Conservation (phyloP, 352 stramenopile genomes). For the Phytophthora megakarya region DNA sequence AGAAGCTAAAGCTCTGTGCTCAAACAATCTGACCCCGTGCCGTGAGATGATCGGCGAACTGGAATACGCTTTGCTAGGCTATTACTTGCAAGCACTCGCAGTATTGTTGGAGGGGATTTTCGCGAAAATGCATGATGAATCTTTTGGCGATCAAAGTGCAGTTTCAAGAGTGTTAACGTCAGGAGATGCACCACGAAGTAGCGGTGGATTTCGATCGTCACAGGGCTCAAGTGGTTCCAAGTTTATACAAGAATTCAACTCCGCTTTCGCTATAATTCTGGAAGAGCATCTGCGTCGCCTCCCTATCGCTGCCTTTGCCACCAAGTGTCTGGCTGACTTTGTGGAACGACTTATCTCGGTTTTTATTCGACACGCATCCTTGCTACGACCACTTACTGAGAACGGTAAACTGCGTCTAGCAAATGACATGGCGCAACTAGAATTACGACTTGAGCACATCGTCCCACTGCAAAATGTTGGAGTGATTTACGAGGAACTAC, state of each 20-base stretch:
- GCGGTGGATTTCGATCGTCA: slow-evolving; percentile 16
- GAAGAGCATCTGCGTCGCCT: slow-evolving; percentile 80
- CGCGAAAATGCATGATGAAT: slow-evolving; percentile 87
- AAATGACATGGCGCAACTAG: slow-evolving; percentile 86
- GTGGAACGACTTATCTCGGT: slow-evolving; percentile 71
- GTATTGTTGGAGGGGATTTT: slow-evolving; percentile 64
- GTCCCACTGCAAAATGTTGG: slow-evolving; percentile 65
- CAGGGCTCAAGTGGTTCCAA: slow-evolving; percentile 51
- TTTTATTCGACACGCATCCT: slow-evolving; percentile 77
- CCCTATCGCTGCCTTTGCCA: slow-evolving; percentile 54
- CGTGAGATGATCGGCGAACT: slow-evolving; percentile 58
- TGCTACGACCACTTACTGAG: slow-evolving; percentile 77
- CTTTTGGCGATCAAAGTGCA: slow-evolving; percentile 59
- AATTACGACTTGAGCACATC: slow-evolving; percentile 68
- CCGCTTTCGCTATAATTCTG: slow-evolving; percentile 63
- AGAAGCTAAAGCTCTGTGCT: slow-evolving; percentile 44
- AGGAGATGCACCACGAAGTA: slow-evolving; percentile 22
- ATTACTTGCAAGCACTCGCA: slow-evolving; percentile 73
- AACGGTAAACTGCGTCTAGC: slow-evolving; percentile 78
- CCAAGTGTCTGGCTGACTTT: slow-evolving; percentile 66
- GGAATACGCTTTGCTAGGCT: slow-evolving; percentile 65
- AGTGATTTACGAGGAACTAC: slow-evolving; percentile 72
- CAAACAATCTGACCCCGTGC: slow-evolving; percentile 50
- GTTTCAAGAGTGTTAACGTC: slow-evolving; percentile 7
- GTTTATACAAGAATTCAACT: slow-evolving; percentile 83